These are phyloP conservation scores for Cladosporium sp. DNA, from an alignment of 2,329 filamentous ascomycete species.

Conservation along the genomic window DNA sequence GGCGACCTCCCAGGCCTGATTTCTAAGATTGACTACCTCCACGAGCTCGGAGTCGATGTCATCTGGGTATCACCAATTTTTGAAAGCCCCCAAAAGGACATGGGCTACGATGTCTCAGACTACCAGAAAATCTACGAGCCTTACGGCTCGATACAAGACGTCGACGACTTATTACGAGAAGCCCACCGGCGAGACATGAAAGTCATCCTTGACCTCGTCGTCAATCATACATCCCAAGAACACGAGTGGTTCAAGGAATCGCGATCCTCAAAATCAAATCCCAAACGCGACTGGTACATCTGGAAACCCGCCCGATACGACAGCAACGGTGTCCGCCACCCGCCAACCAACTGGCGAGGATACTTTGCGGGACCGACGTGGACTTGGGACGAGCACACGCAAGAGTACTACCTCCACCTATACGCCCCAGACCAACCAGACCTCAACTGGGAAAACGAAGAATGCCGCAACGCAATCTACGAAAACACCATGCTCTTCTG, in stretches of 20 bases:
- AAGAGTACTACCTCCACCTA: constrained; percentile 75
- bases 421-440: constrained; percentile 78
- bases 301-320: constrained; percentile 36
- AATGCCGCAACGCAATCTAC: constrained; percentile 69
- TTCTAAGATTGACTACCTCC: constrained; percentile 60
- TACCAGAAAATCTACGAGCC: constrained; percentile 63
- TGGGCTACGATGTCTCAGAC: constrained; percentile 68
- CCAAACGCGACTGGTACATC: constrained; percentile 61
- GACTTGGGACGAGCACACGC: constrained; percentile 70
- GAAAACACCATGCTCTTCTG: constrained; percentile 63
- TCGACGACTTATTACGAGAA: constrained; percentile 60
- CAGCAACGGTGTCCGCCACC: constrained; percentile 59
- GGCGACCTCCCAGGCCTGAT: constrained; percentile 63
- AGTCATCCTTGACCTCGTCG: constrained; percentile 70
- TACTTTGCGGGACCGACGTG: constrained; percentile 60
- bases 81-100: constrained; percentile 63
- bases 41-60: constrained; percentile 59
- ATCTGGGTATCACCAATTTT: constrained; percentile 68
- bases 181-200: constrained; percentile 65
- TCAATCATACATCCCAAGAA: constrained; percentile 71
- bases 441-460: constrained; percentile 77
- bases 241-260: constrained; percentile 72
- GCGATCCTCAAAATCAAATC: constrained; percentile 59
- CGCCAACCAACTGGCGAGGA: constrained; percentile 74
- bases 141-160: constrained; percentile 65